Evolutionary conservation across 73 alveolate species (phyloP).

Genomic region (Stentor roeselii): DNA sequence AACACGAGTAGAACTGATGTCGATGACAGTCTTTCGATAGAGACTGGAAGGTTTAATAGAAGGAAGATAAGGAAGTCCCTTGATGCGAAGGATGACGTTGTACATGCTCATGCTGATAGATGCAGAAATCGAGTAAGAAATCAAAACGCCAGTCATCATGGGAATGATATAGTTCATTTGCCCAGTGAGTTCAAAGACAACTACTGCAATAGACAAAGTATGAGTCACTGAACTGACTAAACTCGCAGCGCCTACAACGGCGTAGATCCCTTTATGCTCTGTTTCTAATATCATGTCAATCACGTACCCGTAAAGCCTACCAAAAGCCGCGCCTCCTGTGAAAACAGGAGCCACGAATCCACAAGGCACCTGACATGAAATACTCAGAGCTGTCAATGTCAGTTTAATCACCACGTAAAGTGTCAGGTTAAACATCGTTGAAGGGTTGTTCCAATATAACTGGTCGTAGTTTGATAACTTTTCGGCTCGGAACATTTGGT

Average conservation of each 20-base stretch:
- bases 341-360: slow-evolving; percentile 85
- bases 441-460: slow-evolving; percentile 12
- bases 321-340: slow-evolving; percentile 77
- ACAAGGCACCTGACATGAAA: slow-evolving; percentile 78
- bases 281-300: slow-evolving; percentile 56
- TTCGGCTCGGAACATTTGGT: slow-evolving; percentile 29
- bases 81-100: slow-evolving; percentile 73
- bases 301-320: slow-evolving; percentile 77
- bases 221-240: slow-evolving; percentile 83
- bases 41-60: slow-evolving; percentile 58
- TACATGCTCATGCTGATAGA: slow-evolving; percentile 69
- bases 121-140: slow-evolving; percentile 75
- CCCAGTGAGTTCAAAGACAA: slow-evolving; percentile 91
- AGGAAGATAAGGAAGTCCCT: slow-evolving; percentile 86
- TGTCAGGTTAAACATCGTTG: background rate
- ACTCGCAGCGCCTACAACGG: slow-evolving; percentile 90
- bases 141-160: slow-evolving; percentile 69
- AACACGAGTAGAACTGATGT: slow-evolving; percentile 58
- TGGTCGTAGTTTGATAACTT: slow-evolving; percentile 18
- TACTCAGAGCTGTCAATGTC: slow-evolving; percentile 56
- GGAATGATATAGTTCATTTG: slow-evolving; percentile 68
- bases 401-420: slow-evolving; percentile 48
- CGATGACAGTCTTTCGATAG: slow-evolving; percentile 66
- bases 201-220: slow-evolving; percentile 85
- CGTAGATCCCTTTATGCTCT: slow-evolving; percentile 41